Conservation (phyloP, 192 early-diverging fungal species). For the Piromyces sp. region DNA sequence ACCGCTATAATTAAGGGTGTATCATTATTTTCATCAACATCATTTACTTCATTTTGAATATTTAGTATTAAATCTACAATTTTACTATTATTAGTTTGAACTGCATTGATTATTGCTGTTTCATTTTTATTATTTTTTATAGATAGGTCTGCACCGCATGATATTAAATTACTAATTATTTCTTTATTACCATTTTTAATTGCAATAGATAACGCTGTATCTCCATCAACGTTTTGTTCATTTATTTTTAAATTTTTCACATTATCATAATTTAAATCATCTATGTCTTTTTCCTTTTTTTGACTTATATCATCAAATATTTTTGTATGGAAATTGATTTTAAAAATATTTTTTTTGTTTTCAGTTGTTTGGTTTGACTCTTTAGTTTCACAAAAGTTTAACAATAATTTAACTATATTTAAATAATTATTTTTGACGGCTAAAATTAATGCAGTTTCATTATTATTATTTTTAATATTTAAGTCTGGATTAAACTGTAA, state of each 20-base stretch:
- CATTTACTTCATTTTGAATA: background rate
- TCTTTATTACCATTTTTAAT: background rate
- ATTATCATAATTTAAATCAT: background rate
- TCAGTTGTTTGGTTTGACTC: too few relatives aligned
- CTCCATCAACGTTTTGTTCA: background rate
- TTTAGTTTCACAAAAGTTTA: background rate
- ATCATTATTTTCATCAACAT: background rate
- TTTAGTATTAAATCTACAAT: background rate
- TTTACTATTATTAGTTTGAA: background rate
- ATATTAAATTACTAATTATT: background rate
- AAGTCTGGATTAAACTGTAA: background rate
- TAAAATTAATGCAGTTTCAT: background rate
- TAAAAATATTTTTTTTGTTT: too few relatives aligned
- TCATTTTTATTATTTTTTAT: background rate
- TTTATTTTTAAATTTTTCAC: background rate
- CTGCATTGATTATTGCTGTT: background rate
- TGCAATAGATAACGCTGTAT: background rate
- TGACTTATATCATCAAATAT: too few relatives aligned
- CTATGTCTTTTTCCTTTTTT: too few relatives aligned
- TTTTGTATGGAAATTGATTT: too few relatives aligned
- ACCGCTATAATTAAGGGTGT: background rate
- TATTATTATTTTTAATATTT: background rate
- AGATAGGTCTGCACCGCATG: background rate
- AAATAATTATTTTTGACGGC: background rate
- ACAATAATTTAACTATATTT: background rate